phyloP scores from a whole-genome alignment of 768 basidiomycete species.

The Tulasnella sp. region DNA sequence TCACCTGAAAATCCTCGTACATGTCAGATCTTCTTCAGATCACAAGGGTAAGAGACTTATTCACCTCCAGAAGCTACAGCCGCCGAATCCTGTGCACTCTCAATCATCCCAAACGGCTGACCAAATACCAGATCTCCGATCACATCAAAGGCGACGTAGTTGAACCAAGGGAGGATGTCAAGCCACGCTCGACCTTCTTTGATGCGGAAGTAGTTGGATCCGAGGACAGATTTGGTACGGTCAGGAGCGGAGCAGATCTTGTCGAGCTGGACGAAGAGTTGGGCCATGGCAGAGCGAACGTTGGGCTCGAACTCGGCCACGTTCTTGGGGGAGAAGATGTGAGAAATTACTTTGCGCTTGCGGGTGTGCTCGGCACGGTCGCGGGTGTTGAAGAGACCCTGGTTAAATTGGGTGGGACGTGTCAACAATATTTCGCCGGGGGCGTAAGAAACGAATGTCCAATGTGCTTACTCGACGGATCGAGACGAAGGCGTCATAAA shows the following conservation, averaged over 20 bases:
- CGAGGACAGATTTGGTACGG: constrained; percentile 2
- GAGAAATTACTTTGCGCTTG: constrained; percentile 84
- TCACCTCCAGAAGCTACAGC: constrained; percentile 40
- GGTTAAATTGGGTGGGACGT: constrained; percentile 11
- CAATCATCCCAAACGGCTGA: constrained; percentile 79
- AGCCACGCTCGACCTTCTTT: constrained; percentile 54
- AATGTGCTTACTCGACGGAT: constrained; percentile 37
- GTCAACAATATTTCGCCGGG: background rate
- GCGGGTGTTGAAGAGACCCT: constrained; percentile 67
- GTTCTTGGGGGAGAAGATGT: constrained; percentile 74
- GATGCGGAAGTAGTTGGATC: constrained; percentile 14
- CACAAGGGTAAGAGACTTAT: background rate
- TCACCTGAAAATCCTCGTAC: constrained; percentile 11
- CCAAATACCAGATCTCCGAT: constrained; percentile 82
- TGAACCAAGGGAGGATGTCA: constrained; percentile 61
- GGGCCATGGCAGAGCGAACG: constrained; percentile 46
- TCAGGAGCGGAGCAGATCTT: constrained; percentile 35
- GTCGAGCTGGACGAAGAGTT: constrained; percentile 67
- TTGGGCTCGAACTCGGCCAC: constrained; percentile 82
- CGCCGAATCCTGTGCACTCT: constrained; percentile 59
- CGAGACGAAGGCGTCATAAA: constrained; percentile 69
- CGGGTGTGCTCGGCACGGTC: constrained; percentile 68
- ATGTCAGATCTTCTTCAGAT: background rate
- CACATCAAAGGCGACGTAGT: constrained; percentile 62
- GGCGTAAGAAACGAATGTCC: constrained; percentile 17